Percentiles rank a stretch among this genome's conserved stretches.
These are phyloP conservation scores for Santalum album DNA, from an alignment of 164 flowering plant genomes.

Conservation along the genomic window DNA sequence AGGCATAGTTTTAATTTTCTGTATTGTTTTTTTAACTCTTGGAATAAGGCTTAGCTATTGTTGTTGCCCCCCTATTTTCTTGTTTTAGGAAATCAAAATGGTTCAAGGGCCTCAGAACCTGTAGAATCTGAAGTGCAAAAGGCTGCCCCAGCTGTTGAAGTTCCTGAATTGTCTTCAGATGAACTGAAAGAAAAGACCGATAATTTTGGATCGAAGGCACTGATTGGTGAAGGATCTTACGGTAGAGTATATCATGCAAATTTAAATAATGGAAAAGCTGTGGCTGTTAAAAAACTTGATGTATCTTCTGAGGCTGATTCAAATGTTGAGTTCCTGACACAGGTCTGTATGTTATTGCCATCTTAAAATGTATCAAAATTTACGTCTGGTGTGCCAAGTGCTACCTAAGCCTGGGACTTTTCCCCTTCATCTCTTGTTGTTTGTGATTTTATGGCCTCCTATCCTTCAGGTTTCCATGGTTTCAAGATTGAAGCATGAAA, in stretches of 20 bases:
- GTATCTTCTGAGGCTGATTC: conserved; percentile 78
- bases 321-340: conserved; percentile 69
- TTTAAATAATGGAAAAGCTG: conserved; percentile 49
- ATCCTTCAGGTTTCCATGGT: conserved; percentile 69
- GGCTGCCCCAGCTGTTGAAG: conserved; percentile 70
- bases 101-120: conserved; percentile 41
- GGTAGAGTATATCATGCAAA: conserved; percentile 85
- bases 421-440: background rate
- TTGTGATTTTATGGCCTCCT: conserved; percentile 2
- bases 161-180: conserved; percentile 63
- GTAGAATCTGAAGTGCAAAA: conserved; percentile 49
- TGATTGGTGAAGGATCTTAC: conserved; percentile 97
- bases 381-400: too few relatives aligned
- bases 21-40: too few relatives aligned
- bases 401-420: too few relatives aligned
- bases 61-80: background rate
- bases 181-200: conserved; percentile 88
- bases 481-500: conserved; percentile 75
- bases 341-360: too few relatives aligned
- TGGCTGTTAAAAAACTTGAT: conserved; percentile 91
- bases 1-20: too few relatives aligned
- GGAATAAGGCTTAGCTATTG: too few relatives aligned
- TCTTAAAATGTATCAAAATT: too few relatives aligned
- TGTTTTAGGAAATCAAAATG: conserved; percentile 37
- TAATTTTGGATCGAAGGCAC: conserved; percentile 79